phyloP scores from a whole-genome alignment of 305 asterid genomes.

The Fraxinus baroniana region DNA sequence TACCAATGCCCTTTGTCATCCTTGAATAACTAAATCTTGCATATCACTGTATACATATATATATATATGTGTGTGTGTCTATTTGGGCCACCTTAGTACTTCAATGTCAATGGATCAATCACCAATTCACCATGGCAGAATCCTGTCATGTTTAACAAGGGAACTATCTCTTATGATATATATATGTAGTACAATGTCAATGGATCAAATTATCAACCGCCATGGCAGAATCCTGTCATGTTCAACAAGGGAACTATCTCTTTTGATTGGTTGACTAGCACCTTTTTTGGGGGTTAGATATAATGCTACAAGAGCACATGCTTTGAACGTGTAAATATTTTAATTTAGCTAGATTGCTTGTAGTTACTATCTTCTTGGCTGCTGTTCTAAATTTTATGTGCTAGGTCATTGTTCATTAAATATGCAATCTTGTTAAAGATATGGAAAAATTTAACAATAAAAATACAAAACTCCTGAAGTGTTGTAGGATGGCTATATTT shows the following conservation, averaged over 20 bases:
- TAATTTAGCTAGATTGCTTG: neutral
- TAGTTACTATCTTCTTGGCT: constrained; percentile 4
- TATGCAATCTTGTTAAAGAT: neutral
- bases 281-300: neutral
- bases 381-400: neutral
- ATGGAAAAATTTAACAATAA: neutral
- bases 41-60: too few relatives aligned
- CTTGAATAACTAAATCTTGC: neutral
- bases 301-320: neutral
- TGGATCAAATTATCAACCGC: neutral
- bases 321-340: neutral
- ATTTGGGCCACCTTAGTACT: neutral
- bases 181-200: neutral
- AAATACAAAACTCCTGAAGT: neutral
- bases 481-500: neutral
- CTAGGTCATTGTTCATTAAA: neutral
- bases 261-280: neutral
- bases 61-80: neutral
- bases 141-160: neutral
- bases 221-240: neutral
- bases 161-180: neutral
- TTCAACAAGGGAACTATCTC: neutral
- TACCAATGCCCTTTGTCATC: neutral
- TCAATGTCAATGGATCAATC: neutral
- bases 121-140: neutral